Conservation (phyloP, 371 early-diverging fungal species). For the Rhizopus arrhizus region DNA sequence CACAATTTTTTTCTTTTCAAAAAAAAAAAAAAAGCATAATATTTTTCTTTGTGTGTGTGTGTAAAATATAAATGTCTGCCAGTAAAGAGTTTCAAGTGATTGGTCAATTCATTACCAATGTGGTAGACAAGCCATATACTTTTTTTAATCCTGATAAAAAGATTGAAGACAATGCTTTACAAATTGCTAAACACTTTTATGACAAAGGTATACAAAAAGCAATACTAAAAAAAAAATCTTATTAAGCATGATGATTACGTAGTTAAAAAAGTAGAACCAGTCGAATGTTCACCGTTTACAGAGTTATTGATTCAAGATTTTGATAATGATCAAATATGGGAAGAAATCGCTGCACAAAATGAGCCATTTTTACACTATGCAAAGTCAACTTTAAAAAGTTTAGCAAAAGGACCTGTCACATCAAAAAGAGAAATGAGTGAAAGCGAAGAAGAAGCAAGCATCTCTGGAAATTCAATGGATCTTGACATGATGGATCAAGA, state of each 20-base stretch:
- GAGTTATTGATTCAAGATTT: conserved; percentile 77
- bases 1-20: neutral
- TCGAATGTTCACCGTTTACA: conserved; percentile 54
- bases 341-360: conserved; percentile 85
- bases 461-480: conserved; percentile 35
- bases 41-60: neutral
- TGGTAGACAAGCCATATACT: conserved; percentile 54
- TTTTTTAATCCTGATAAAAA: conserved; percentile 50
- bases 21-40: conserved; percentile 7
- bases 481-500: conserved; percentile 45
- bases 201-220: conserved; percentile 46
- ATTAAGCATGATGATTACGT: neutral
- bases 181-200: conserved; percentile 56
- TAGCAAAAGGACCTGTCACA: conserved; percentile 21
- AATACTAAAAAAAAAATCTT: conserved; percentile 5
- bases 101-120: conserved; percentile 37
- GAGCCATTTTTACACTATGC: conserved; percentile 75
- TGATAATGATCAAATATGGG: conserved; percentile 91
- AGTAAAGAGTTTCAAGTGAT: neutral
- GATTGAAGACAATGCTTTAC: conserved; percentile 40
- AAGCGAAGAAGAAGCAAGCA: conserved; percentile 23
- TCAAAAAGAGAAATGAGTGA: conserved; percentile 12
- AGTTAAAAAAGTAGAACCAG: conserved; percentile 55
- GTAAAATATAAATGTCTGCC: neutral
- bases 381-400: conserved; percentile 47